Percentiles rank a stretch among this genome's conserved stretches.
These are phyloP conservation scores for Diaporthe nobilis DNA, from an alignment of 2,329 filamentous ascomycete species.

Conservation along the genomic window DNA sequence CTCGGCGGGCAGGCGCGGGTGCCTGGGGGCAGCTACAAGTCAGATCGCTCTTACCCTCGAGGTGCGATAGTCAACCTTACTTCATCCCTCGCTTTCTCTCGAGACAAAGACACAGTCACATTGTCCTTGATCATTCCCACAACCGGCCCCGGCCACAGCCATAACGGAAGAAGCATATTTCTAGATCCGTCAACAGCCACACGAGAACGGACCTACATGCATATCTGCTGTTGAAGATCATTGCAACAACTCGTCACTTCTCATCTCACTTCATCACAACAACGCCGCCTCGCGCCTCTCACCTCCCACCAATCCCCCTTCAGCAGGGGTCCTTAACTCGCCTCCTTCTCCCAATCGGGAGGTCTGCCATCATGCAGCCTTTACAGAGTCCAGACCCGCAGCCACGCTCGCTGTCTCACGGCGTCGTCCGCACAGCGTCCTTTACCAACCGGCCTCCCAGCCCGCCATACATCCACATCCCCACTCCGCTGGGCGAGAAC, in stretches of 20 bases:
- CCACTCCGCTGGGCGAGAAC: constrained; percentile 43
- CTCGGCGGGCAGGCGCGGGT: constrained; percentile 18
- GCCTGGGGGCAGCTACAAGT: background rate
- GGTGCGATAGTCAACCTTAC: background rate
- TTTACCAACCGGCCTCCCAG: constrained; percentile 57
- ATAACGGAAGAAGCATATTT: background rate
- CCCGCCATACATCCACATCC: constrained; percentile 60
- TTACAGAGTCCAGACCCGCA: background rate
- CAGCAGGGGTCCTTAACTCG: background rate
- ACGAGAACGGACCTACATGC: background rate
- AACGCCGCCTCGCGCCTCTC: background rate
- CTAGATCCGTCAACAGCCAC: background rate
- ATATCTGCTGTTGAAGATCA: background rate
- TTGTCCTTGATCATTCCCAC: background rate
- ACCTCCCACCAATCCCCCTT: background rate
- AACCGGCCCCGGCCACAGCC: background rate
- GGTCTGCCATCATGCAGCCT: background rate
- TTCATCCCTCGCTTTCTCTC: background rate
- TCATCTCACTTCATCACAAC: background rate
- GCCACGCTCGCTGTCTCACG: constrained; percentile 36
- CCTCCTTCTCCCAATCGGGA: background rate
- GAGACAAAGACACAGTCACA: constrained; percentile 15
- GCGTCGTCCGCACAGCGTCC: constrained; percentile 49
- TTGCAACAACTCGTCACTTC: background rate
- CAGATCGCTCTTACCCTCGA: background rate